These are phyloP conservation scores for Zygotorulaspora sp. DNA, from an alignment of 805 yeast genomes.

Conservation along the genomic window DNA sequence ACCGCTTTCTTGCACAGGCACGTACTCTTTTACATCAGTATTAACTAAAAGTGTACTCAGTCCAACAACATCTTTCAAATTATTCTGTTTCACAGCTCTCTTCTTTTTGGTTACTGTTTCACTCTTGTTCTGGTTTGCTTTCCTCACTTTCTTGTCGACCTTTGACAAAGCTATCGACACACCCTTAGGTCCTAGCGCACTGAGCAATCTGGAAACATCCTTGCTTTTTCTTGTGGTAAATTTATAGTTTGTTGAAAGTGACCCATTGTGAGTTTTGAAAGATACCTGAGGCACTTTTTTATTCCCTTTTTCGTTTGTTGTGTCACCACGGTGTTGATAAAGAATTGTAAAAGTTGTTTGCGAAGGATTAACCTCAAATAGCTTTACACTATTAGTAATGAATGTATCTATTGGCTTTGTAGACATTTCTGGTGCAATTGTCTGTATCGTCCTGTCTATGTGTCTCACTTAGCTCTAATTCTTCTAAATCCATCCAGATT, in stretches of 20 bases:
- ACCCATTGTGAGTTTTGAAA: constrained; percentile 64
- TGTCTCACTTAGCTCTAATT: too few relatives aligned
- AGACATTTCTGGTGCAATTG: constrained; percentile 20
- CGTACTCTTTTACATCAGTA: constrained; percentile 26
- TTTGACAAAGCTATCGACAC: constrained; percentile 36
- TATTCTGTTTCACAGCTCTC: constrained; percentile 10
- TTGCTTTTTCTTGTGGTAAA: constrained; percentile 58
- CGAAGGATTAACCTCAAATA: constrained; percentile 43
- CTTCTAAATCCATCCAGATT: background rate
- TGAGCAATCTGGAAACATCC: constrained; percentile 67
- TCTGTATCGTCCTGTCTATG: too few relatives aligned
- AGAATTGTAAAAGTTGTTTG: constrained; percentile 31
- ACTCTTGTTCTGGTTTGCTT: constrained; percentile 8
- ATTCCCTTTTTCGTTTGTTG: constrained; percentile 14
- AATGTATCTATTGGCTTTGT: constrained; percentile 39
- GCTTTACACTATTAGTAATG: constrained; percentile 40
- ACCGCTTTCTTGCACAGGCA: constrained; percentile 15
- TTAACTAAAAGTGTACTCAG: constrained; percentile 28
- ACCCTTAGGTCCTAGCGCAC: constrained; percentile 69
- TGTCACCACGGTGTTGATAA: constrained; percentile 35
- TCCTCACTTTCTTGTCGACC: constrained; percentile 20
- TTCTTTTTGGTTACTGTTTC: constrained; percentile 3
- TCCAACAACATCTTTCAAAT: constrained; percentile 24
- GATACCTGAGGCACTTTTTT: constrained; percentile 17
- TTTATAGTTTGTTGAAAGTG: constrained; percentile 55